Base-by-base conservation (phyloP, 768 basidiomycete species). In the Rhizopogon vesiculosus region DNA sequence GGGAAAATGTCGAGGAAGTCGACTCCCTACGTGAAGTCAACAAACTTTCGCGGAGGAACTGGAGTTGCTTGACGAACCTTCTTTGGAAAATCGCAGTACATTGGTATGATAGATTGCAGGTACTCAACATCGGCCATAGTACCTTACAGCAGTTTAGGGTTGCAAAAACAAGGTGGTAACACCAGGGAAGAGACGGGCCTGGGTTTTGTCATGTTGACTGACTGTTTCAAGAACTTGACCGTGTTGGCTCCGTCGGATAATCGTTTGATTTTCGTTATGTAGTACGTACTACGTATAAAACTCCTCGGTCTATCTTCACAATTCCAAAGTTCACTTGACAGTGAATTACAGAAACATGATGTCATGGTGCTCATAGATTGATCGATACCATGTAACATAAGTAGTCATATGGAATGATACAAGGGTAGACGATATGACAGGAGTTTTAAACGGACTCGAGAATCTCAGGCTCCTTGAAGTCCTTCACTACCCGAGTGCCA, bases 401-500 rank as follows among this genome's bases (percentile, higher is more conserved):
- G 61, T 54, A 45, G 38, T 69, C 67, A 69, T 71, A 63, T 50
- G 63, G 16, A 25, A 35, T 66, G 65, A 66, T 75, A 77, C 74
- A 72, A 66, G 65, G 67, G 64, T 66, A 60, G 66, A 66, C 64
- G 65, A 62, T 63, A 59, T 55, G 65, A 69, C 64, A 64, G 63
- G 60, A 65, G 51, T 69, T 77, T 86, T 85, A 98, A 58, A 98
- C 96, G 63, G 91, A 86, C 69, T 90, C 90, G 55, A 91, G 84
- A 65, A 94, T 83, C 77, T 93, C 92, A 44, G 95, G 95, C 83
- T 98, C 95, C 82, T 96, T 94, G 82, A 95, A 98, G 72, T 96
- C 94, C 80, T 91, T 93, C 56, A 81, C 89, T 53, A 96, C 87
- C 74, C 91, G 88, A 63, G 92, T 90, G 62, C 96, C 96, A 46